Evolutionary conservation across 768 basidiomycete species (phyloP).

Genomic region (Tubosaeta sp.): DNA sequence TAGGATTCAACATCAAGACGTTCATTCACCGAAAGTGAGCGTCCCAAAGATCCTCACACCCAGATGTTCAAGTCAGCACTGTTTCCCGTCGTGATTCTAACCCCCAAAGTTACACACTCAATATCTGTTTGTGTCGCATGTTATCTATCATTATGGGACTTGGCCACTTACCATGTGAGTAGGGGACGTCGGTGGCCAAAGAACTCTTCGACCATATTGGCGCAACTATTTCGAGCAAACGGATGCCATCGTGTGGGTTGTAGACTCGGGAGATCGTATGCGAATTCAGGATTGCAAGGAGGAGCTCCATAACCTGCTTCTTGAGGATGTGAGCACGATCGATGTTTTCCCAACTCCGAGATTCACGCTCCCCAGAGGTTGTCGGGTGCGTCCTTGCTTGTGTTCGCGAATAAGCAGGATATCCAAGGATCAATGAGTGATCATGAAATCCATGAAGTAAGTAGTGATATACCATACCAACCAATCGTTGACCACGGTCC

Average conservation of each 20-base stretch:
- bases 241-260: constrained; percentile 97
- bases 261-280: constrained; percentile 90
- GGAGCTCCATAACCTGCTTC: constrained; percentile 80
- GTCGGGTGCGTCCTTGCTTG: constrained; percentile 90
- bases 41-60: constrained; percentile 13
- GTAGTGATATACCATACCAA: constrained; percentile 24
- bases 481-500: constrained; percentile 6
- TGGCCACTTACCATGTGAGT: constrained; percentile 70
- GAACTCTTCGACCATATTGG: constrained; percentile 96
- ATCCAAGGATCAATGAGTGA: constrained; percentile 81
- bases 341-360: constrained; percentile 5
- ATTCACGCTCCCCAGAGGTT: constrained; percentile 57
- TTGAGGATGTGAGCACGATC: constrained; percentile 75
- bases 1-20: constrained; percentile 99
- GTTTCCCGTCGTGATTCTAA: constrained; percentile 24
- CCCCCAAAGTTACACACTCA: constrained; percentile 37
- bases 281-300: constrained; percentile 86
- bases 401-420: constrained; percentile 99
- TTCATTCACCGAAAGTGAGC: constrained; percentile 84
- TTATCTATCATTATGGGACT: constrained; percentile 29
- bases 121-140: constrained; percentile 35
- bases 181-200: constrained; percentile 99
- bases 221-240: constrained; percentile 99
- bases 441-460: constrained; percentile 77
- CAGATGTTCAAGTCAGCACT: constrained; percentile 14